Conservation (phyloP, 2,329 filamentous ascomycete species). For the Fusarium caatingaense region DNA sequence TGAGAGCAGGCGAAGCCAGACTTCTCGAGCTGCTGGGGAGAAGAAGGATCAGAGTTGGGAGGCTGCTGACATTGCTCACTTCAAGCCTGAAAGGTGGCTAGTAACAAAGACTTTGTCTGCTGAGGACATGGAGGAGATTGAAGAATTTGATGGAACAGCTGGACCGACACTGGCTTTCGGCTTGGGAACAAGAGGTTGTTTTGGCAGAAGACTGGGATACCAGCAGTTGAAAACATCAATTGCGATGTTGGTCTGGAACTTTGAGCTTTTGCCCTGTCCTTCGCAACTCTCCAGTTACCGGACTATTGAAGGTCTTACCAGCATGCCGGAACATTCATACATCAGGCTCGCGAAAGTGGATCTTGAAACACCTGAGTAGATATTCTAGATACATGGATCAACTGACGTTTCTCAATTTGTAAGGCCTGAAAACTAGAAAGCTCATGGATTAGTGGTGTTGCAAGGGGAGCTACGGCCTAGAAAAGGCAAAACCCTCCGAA, state of each 20-base stretch:
- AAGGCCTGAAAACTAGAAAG: too few species aligned
- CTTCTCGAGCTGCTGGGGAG: background rate
- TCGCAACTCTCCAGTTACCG: background rate
- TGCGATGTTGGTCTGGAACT: background rate
- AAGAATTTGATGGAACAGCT: background rate
- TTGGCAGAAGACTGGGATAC: background rate
- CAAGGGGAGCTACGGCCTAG: too few species aligned
- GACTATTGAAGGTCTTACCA: background rate
- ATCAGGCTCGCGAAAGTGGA: background rate
- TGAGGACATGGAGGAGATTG: accelerated
- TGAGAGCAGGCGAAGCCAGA: background rate
- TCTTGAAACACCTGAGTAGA: background rate
- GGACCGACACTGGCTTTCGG: background rate
- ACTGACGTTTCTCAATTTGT: background rate
- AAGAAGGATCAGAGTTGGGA: background rate
- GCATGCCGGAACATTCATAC: background rate
- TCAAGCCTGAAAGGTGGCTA: background rate
- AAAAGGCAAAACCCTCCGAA: background rate
- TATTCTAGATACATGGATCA: background rate
- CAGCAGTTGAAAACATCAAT: background rate
- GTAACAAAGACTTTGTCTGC: background rate
- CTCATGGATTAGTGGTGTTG: background rate
- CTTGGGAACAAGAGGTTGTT: background rate
- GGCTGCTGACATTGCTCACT: background rate
- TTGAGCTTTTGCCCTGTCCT: background rate